Evolutionary conservation across 352 stramenopile species (phyloP).

Genomic region (Phytophthora lateralis): DNA sequence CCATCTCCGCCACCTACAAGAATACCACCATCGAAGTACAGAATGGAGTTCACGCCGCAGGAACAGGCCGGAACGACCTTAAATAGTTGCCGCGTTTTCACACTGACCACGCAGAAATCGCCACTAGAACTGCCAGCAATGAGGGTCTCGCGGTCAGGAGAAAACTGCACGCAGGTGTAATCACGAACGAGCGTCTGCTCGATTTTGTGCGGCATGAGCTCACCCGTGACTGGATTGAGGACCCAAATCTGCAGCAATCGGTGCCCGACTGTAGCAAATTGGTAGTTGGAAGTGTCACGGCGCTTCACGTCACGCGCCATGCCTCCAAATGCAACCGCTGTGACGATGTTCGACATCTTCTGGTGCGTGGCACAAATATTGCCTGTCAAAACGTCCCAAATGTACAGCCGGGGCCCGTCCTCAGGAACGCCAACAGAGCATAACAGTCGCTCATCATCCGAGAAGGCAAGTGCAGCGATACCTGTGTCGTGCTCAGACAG

Average conservation of each 20-base stretch:
- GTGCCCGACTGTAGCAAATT: constrained; percentile 83
- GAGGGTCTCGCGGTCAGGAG: constrained; percentile 78
- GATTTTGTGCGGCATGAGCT: constrained; percentile 73
- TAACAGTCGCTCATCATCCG: constrained; percentile 90
- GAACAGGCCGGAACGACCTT: constrained; percentile 82
- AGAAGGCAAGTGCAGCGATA: constrained; percentile 89
- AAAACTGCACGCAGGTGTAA: constrained; percentile 87
- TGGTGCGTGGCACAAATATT: constrained; percentile 87
- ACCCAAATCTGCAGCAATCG: constrained; percentile 85
- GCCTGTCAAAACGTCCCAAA: constrained; percentile 91
- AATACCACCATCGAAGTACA: constrained; percentile 48
- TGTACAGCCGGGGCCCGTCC: constrained; percentile 82
- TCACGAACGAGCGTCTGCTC: constrained; percentile 80
- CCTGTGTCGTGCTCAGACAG: constrained; percentile 92
- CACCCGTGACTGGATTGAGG: constrained; percentile 84
- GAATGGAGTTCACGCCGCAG: constrained; percentile 75
- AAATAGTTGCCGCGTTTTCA: constrained; percentile 74
- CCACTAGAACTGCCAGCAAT: constrained; percentile 88
- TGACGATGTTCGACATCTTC: constrained; percentile 66
- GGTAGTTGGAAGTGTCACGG: constrained; percentile 85
- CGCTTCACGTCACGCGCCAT: constrained; percentile 92
- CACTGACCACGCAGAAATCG: constrained; percentile 83
- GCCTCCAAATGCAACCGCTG: constrained; percentile 77
- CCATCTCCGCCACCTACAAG: constrained; percentile 89
- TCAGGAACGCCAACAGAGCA: constrained; percentile 77